Evolutionary conservation across 768 basidiomycete species (phyloP).

Genomic region (Hemileccinum rubropunctum): DNA sequence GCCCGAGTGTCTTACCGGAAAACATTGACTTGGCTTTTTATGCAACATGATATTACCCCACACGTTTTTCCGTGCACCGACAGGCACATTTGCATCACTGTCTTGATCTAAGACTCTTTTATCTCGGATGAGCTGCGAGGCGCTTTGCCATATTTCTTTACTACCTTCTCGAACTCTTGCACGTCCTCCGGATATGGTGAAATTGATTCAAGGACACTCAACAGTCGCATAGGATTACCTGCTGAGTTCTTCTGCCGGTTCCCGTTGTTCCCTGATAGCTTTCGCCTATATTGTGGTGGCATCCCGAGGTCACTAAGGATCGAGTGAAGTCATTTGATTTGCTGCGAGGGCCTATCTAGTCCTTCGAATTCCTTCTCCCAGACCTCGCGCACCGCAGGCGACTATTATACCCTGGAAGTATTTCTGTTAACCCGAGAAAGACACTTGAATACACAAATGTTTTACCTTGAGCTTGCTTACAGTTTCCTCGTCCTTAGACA

Average conservation of each 20-base stretch:
- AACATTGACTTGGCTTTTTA: not conserved
- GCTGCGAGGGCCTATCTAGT: slow-evolving; percentile 52
- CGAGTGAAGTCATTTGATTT: slow-evolving; percentile 61
- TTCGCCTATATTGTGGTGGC: slow-evolving; percentile 78
- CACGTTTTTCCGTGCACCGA: slow-evolving; percentile 45
- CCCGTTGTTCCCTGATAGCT: slow-evolving; percentile 66
- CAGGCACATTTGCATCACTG: slow-evolving; percentile 33
- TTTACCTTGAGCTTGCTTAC: slow-evolving; percentile 73
- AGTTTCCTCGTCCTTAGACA: slow-evolving; percentile 65
- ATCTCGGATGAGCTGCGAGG: slow-evolving; percentile 8
- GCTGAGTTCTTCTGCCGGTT: slow-evolving; percentile 79
- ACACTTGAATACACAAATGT: not conserved
- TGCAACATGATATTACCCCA: slow-evolving; percentile 1
- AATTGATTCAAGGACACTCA: no score
- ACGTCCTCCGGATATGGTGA: slow-evolving; percentile 62
- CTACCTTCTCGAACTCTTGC: slow-evolving; percentile 58
- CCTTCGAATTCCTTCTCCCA: slow-evolving; percentile 75
- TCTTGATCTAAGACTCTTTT: slow-evolving; percentile 32
- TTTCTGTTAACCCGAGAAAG: not conserved
- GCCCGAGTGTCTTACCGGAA: slow-evolving; percentile 44
- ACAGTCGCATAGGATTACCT: no score
- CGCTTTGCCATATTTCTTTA: slow-evolving; percentile 29
- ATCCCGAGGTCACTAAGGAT: slow-evolving; percentile 76
- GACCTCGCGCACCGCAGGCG: slow-evolving; percentile 73
- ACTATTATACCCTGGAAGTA: slow-evolving; percentile 54